Evolutionary conservation across 805 yeast species (phyloP), one percentile per base, ranked within the genome.

Genomic region (Cephaloascus albidus): DNA sequence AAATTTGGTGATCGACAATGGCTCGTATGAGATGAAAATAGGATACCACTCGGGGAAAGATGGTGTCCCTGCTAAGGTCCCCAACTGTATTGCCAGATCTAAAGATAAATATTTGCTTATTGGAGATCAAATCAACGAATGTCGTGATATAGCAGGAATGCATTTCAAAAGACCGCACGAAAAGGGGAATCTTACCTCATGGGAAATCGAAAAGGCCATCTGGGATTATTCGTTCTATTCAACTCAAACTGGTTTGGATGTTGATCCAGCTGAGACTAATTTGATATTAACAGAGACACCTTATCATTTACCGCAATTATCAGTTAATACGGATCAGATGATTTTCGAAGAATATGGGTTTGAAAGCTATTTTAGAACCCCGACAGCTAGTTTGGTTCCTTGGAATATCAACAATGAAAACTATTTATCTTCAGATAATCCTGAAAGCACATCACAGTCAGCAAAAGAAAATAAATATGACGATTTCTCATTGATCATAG

Each of bases 271-370:
- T 36, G 81, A 75, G 1, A 62, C 75, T 2, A 77, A 82, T 40
- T 63, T 93, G 33, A 67, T 88, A 0, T 68, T 85, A 37, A 79
- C 89, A 2, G 97, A 93, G 51, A 67, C 86, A 4, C 90, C 95
- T 18, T 78, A 82, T 53, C 83, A 87, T 38, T 61, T 90, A 26
- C 93, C 96, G 2, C 81, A 78, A 39, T 67, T 90, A 26, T 84
- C 94, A 30, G 78, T 78, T 48, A 84, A 84, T 56, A 82, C 86
- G 14, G 97, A 93, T 55, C 96, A 88, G 60, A 83, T 93, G 0
- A 73, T 93, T 1, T 90, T 94, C 61, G 99, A 93, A 57, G 97
- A 93, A 53, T 93, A 81, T 53, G 95, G 86, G 3, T 84, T 93
- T 52, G 69, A 69, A 12, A 72, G 77, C 26, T 72, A 85, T 43